These are phyloP conservation scores for Salix udensis DNA, from an alignment of 345 rosid species.

Conservation along the genomic window DNA sequence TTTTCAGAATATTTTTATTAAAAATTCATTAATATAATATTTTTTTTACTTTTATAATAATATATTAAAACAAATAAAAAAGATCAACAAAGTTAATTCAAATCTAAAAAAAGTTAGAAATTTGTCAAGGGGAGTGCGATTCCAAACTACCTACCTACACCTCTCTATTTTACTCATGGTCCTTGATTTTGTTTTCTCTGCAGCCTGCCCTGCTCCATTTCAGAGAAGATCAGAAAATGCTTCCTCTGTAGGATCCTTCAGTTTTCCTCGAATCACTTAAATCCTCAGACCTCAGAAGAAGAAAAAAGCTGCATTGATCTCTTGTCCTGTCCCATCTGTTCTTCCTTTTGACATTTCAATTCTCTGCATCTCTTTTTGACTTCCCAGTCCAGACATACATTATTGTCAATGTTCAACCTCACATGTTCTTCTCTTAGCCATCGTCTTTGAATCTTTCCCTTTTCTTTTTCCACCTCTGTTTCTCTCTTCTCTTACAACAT, in stretches of 20 bases:
- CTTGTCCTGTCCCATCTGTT: background rate
- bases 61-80: too few species aligned
- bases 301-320: slow-evolving; percentile 9
- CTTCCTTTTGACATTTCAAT: background rate
- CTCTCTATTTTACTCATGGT: background rate
- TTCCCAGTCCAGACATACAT: background rate
- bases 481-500: background rate
- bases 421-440: slow-evolving; percentile 16
- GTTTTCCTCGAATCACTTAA: slow-evolving; percentile 7
- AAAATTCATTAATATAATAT: too few species aligned
- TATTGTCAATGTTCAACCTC: slow-evolving; percentile 12
- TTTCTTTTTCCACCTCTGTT: background rate
- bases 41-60: too few species aligned
- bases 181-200: slow-evolving; percentile 3
- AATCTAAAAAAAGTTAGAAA: too few species aligned
- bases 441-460: slow-evolving; percentile 22
- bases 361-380: slow-evolving; percentile 3
- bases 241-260: background rate
- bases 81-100: too few species aligned
- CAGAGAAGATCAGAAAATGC: slow-evolving; percentile 18
- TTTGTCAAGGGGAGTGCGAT: too few species aligned
- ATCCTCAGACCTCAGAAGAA: background rate
- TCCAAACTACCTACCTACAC: background rate
- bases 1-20: too few species aligned
- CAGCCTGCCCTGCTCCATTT: slow-evolving; percentile 18